These are phyloP conservation scores for Candida alai DNA, from an alignment of 805 yeast genomes.

Conservation along the genomic window DNA sequence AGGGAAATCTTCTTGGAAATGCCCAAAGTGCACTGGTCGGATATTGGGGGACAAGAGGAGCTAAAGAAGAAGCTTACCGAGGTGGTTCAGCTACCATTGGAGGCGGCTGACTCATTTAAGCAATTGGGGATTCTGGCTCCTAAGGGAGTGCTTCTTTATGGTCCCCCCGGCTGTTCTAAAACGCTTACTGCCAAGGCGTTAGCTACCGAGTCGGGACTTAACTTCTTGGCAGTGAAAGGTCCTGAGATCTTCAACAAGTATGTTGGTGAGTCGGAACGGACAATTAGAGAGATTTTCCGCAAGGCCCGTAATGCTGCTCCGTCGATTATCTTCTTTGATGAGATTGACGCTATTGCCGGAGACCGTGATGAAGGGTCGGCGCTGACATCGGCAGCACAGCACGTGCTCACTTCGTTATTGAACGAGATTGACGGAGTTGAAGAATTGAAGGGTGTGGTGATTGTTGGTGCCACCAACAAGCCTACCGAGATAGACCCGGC, in stretches of 20 bases:
- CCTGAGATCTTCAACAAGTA: constrained; percentile 94
- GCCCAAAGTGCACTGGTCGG: constrained; percentile 91
- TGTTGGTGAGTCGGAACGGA: constrained; percentile 92
- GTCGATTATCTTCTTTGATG: constrained; percentile 91
- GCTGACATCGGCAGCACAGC: constrained; percentile 67
- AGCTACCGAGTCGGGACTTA: constrained; percentile 93
- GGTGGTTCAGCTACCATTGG: constrained; percentile 88
- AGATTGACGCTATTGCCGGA: constrained; percentile 88
- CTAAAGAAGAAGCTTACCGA: constrained; percentile 79
- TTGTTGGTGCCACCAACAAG: constrained; percentile 94
- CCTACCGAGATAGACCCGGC: constrained; percentile 95
- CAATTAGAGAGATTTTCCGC: constrained; percentile 88
- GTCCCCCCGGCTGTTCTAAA: constrained; percentile 98
- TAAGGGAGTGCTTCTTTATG: constrained; percentile 86
- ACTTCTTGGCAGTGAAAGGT: constrained; percentile 92
- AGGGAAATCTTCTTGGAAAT: constrained; percentile 89
- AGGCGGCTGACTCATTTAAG: constrained; percentile 72
- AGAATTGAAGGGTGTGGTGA: constrained; percentile 86
- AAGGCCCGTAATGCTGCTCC: constrained; percentile 96
- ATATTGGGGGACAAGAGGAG: constrained; percentile 91
- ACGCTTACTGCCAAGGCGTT: constrained; percentile 92
- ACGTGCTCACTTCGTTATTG: constrained; percentile 84
- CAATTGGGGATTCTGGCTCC: constrained; percentile 85
- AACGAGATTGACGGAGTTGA: constrained; percentile 98
- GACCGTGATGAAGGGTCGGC: constrained; percentile 66